These are phyloP conservation scores for Mycosarcoma maydis DNA, from an alignment of 1,284 basidiomycete genomes.

Conservation along the genomic window DNA sequence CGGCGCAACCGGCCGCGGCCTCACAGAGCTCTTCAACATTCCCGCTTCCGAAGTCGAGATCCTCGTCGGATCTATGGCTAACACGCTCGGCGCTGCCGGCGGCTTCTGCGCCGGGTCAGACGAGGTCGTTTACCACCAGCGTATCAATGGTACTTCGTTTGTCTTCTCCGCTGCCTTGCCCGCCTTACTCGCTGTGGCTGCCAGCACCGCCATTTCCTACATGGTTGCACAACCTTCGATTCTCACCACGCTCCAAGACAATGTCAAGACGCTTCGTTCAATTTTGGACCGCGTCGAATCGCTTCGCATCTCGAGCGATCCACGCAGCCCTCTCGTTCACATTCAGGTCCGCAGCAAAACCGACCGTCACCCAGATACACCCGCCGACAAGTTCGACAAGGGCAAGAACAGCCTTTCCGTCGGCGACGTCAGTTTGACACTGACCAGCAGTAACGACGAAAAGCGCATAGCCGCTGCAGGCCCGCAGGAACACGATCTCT, in stretches of 20 bases:
- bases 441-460: conserved; percentile 29
- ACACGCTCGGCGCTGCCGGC: conserved; percentile 82
- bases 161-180: conserved; percentile 97
- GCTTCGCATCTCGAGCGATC: conserved; percentile 82
- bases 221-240: conserved; percentile 75
- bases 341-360: conserved; percentile 73
- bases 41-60: conserved; percentile 73
- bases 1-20: conserved; percentile 88
- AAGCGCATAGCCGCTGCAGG: conserved; percentile 22
- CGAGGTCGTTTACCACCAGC: conserved; percentile 87
- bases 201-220: conserved; percentile 83
- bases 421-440: conserved; percentile 36
- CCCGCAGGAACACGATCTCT: conserved; percentile 46
- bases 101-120: conserved; percentile 94
- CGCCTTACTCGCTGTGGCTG: conserved; percentile 85
- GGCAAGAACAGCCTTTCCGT: conserved; percentile 41
- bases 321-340: conserved; percentile 86
- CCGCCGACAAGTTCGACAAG: conserved; percentile 47
- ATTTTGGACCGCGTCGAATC: conserved; percentile 81
- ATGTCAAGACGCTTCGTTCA: conserved; percentile 78
- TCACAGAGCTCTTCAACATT: conserved; percentile 92
- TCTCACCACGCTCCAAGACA: conserved; percentile 80
- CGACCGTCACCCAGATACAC: conserved; percentile 56
- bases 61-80: conserved; percentile 82
- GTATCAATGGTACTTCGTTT: conserved; percentile 94